phyloP scores from a whole-genome alignment of 805 yeast species.

The Lachancea sp. region DNA sequence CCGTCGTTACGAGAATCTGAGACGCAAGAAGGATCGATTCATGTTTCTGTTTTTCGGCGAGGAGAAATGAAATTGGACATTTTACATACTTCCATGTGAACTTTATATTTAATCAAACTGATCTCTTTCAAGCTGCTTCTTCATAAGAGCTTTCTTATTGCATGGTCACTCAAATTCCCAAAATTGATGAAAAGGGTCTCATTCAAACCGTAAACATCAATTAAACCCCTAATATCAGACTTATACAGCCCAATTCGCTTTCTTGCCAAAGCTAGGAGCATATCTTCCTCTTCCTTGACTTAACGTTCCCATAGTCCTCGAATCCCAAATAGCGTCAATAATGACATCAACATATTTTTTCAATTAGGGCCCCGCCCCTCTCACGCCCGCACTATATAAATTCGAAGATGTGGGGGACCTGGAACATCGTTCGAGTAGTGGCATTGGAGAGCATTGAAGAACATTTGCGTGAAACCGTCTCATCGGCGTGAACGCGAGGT shows the following conservation, averaged over 20 bases:
- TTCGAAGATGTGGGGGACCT: slow-evolving; percentile 1
- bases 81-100: too few relatives aligned
- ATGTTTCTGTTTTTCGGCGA: slow-evolving; percentile 14
- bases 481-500: too few relatives aligned
- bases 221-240: not conserved
- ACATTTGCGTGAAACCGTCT: too few relatives aligned
- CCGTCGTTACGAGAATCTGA: slow-evolving; percentile 7
- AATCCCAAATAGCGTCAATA: too few relatives aligned
- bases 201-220: not conserved
- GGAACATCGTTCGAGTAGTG: not conserved
- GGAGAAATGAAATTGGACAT: slow-evolving; percentile 8
- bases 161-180: not conserved
- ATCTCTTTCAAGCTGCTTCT: not conserved
- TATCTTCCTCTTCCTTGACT: too few relatives aligned
- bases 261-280: not conserved
- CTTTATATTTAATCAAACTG: not conserved
- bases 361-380: not conserved
- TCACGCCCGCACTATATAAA: not conserved
- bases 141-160: not conserved
- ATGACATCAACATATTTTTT: not conserved
- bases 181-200: not conserved
- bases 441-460: too few relatives aligned
- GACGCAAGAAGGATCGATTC: slow-evolving; percentile 11
- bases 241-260: not conserved
- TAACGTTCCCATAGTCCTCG: too few relatives aligned